Conservation (phyloP, 257 asterid genomes). For the Scutellaria barbata region DNA sequence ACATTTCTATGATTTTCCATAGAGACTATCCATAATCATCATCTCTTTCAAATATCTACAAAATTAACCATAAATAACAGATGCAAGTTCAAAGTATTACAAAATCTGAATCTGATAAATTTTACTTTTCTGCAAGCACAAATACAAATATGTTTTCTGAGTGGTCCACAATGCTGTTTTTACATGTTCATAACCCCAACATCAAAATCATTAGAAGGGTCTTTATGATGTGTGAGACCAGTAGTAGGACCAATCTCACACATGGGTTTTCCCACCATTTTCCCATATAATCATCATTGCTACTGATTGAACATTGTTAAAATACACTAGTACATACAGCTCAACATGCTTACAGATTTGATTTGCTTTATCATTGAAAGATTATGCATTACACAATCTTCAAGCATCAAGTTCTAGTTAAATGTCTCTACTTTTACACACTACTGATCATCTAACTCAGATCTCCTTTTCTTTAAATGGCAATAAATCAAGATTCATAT, state of each 20-base stretch:
- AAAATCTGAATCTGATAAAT: no score
- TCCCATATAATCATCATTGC: constrained; percentile 51
- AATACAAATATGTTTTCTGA: no score
- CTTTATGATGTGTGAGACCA: constrained; percentile 39
- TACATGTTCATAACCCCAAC: constrained; percentile 22
- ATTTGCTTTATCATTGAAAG: constrained; percentile 48
- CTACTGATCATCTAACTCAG: neutral
- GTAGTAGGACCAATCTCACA: constrained; percentile 59
- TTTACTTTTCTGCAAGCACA: no score
- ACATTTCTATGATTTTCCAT: neutral
- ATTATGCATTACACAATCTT: constrained; percentile 35
- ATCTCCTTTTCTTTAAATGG: neutral
- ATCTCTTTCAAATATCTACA: neutral
- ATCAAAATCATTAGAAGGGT: constrained; percentile 33
- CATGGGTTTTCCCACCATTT: constrained; percentile 54
- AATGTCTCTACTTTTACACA: constrained; percentile 8
- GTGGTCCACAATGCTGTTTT: constrained; percentile 36
- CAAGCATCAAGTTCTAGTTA: neutral
- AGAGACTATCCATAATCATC: neutral
- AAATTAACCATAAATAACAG: no score
- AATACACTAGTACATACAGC: constrained; percentile 38
- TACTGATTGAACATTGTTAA: constrained; percentile 34
- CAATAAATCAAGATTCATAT: neutral
- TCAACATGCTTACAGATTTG: constrained; percentile 38
- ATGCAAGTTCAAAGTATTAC: no score